Evolutionary conservation across 2,329 filamentous ascomycete genomes (phyloP).

Genomic region (Chrysosporium queenslandicum): DNA sequence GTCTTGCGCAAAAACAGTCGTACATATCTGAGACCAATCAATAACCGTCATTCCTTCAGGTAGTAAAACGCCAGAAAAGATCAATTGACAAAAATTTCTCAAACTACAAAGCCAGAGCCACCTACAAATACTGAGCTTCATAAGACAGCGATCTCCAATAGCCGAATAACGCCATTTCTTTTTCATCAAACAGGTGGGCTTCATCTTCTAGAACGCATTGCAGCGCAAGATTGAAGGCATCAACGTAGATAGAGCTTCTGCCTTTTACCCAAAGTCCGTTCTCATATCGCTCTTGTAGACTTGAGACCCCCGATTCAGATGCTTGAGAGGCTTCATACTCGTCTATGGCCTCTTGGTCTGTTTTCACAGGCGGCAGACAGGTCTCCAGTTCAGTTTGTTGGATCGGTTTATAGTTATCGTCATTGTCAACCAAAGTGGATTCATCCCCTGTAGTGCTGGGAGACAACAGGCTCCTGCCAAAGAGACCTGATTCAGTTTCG

Average conservation of each 20-base stretch:
- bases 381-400: conserved; percentile 59
- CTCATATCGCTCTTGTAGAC: conserved; percentile 31
- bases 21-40: conserved; percentile 56
- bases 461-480: not conserved
- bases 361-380: conserved; percentile 57
- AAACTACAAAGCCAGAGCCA: conserved; percentile 12
- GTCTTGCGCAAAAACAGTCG: conserved; percentile 87
- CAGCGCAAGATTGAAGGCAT: conserved; percentile 89
- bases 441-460: conserved; percentile 23
- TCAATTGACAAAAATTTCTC: not conserved
- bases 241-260: conserved; percentile 85
- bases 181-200: conserved; percentile 71
- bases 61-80: no score
- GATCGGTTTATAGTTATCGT: conserved; percentile 19
- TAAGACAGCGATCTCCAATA: conserved; percentile 66
- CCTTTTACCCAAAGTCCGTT: conserved; percentile 60
- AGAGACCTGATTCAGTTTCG: not conserved
- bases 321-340: conserved; percentile 64
- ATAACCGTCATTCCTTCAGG: not conserved
- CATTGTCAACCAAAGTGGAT: not conserved
- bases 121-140: conserved; percentile 82
- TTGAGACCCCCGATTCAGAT: conserved; percentile 38
- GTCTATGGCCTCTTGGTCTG: conserved; percentile 61
- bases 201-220: conserved; percentile 86
- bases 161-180: conserved; percentile 65